These are phyloP conservation scores for Penicillium bovifimosum DNA, from an alignment of 495 filamentous ascomycete genomes.

Conservation along the genomic window DNA sequence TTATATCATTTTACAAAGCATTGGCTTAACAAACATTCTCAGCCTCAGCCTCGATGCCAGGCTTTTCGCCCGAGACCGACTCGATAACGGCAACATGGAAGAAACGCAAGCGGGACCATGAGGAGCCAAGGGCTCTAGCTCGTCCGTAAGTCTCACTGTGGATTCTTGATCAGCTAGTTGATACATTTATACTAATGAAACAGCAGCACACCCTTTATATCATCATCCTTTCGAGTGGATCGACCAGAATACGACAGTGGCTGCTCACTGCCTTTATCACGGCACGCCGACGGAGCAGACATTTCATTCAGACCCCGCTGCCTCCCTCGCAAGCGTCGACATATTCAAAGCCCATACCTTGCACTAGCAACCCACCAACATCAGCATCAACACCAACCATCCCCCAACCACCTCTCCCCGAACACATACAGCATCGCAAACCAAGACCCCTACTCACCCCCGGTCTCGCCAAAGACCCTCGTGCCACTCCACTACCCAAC, in stretches of 20 bases:
- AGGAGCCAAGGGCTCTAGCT: constrained; percentile 18
- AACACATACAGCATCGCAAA: constrained; percentile 18
- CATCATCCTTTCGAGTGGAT: constrained; percentile 18
- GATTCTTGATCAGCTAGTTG: not conserved
- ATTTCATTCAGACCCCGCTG: constrained; percentile 23
- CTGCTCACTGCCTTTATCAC: constrained; percentile 14
- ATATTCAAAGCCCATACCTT: constrained; percentile 23
- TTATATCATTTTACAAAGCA: not conserved
- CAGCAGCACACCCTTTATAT: constrained; percentile 5
- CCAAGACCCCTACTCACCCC: constrained; percentile 27
- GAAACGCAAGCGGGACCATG: constrained; percentile 37
- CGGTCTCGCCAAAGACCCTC: constrained; percentile 33
- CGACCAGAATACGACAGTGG: constrained; percentile 12
- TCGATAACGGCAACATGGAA: constrained; percentile 17
- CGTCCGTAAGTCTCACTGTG: constrained; percentile 25
- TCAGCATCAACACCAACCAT: constrained; percentile 3
- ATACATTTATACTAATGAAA: not conserved
- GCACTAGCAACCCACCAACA: not conserved
- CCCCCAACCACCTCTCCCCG: constrained; percentile 19
- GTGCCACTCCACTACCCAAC: constrained; percentile 20
- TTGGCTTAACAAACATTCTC: constrained; percentile 3
- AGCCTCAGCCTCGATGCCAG: constrained; percentile 18
- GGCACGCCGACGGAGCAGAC: constrained; percentile 16
- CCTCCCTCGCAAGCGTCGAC: constrained; percentile 34
- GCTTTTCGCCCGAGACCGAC: constrained; percentile 19